These are phyloP conservation scores for Polytolypa hystricis DNA, from an alignment of 2,329 filamentous ascomycete species.

Conservation along the genomic window DNA sequence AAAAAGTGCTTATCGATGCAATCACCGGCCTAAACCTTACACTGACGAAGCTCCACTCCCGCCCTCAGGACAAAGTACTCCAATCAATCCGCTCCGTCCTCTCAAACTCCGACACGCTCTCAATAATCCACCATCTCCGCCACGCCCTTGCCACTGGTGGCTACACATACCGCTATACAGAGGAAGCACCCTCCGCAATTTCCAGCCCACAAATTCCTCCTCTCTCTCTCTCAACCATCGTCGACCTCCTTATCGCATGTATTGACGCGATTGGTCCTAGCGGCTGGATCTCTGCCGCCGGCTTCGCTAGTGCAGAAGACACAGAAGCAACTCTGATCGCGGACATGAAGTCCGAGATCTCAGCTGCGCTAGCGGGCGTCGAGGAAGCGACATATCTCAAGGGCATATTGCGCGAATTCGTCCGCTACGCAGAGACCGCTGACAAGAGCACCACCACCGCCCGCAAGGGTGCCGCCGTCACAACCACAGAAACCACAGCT, in stretches of 20 bases:
- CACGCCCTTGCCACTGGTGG: conserved; percentile 33
- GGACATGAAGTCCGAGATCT: conserved; percentile 39
- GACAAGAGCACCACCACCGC: not conserved
- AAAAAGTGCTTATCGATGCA: conserved; percentile 22
- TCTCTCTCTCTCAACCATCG: conserved; percentile 29
- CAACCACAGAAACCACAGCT: conserved; percentile 7
- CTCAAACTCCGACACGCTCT: conserved; percentile 28
- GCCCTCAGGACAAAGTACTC: conserved; percentile 22
- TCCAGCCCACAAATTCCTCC: conserved; percentile 25
- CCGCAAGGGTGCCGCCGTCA: conserved; percentile 1
- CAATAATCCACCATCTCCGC: conserved; percentile 32
- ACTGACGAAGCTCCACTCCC: conserved; percentile 26
- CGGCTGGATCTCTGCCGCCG: conserved; percentile 34
- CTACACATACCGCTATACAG: conserved; percentile 32
- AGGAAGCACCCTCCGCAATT: conserved; percentile 27
- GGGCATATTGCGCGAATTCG: conserved; percentile 36
- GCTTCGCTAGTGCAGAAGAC: conserved; percentile 21
- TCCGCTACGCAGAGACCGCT: conserved; percentile 27
- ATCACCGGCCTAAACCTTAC: conserved; percentile 29
- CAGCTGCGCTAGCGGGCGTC: conserved; percentile 35
- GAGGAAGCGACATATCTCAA: conserved; percentile 38
- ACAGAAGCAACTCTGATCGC: conserved; percentile 35
- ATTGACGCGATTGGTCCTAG: conserved; percentile 39
- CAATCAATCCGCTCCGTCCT: conserved; percentile 28
- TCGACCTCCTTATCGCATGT: conserved; percentile 32